Conservation (phyloP, 495 filamentous ascomycete species). For the Amorphotheca resinae region DNA sequence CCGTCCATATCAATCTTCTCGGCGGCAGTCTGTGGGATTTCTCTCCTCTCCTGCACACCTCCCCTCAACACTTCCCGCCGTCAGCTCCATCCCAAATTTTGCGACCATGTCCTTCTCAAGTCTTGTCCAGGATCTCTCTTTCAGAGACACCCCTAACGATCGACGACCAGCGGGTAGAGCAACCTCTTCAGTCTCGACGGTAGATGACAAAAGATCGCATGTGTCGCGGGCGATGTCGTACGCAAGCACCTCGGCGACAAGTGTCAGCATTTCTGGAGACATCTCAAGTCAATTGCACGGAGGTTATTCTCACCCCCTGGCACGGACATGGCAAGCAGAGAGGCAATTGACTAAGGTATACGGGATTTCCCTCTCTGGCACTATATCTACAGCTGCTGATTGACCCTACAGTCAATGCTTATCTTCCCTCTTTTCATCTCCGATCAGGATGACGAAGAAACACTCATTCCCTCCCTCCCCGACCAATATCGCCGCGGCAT, state of each 20-base stretch:
- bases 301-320: conserved; percentile 86
- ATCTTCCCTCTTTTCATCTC: conserved; percentile 96
- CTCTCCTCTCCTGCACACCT: background rate
- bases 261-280: conserved; percentile 82
- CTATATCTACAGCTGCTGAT: conserved; percentile 2
- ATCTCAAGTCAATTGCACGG: conserved; percentile 92
- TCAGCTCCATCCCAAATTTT: conserved; percentile 1
- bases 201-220: conserved; percentile 51
- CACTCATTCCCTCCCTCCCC: conserved; percentile 77
- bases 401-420: conserved; percentile 66
- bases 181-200: conserved; percentile 33
- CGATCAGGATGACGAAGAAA: conserved; percentile 85
- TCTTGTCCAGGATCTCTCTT: conserved; percentile 75
- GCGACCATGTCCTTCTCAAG: conserved; percentile 75
- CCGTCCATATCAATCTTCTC: background rate
- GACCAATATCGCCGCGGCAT: conserved; percentile 77
- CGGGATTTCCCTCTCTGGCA: conserved; percentile 8
- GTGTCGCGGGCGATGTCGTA: conserved; percentile 67
- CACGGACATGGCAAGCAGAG: conserved; percentile 90
- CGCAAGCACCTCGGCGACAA: conserved; percentile 81
- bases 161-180: conserved; percentile 23
- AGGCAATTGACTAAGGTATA: conserved; percentile 87
- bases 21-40: no score
- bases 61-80: background rate
- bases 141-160: conserved; percentile 46